phyloP scores from a whole-genome alignment of 345 rosid genomes.

The Hypericum perforatum region DNA sequence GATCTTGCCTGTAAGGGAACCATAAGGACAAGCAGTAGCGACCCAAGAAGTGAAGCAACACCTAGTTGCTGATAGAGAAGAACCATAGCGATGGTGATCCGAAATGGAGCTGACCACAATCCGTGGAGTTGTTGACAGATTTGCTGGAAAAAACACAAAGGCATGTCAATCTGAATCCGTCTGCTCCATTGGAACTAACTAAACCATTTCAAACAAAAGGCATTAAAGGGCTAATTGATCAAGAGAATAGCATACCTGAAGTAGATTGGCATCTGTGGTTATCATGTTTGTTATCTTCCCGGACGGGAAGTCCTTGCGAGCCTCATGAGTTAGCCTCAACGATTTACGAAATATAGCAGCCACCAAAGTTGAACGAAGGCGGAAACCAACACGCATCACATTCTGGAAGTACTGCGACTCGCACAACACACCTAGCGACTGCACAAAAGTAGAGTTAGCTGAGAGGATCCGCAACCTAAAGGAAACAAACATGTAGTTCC shows the following conservation, averaged over 20 bases:
- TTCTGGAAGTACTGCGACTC: slow-evolving; percentile 28
- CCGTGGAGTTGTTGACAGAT: slow-evolving; percentile 23
- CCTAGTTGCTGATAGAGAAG: slow-evolving; percentile 27
- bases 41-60: slow-evolving; percentile 24
- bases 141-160: slow-evolving; percentile 9
- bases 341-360: slow-evolving; percentile 29
- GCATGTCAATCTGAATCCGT: too few species aligned
- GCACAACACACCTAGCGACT: slow-evolving; percentile 36
- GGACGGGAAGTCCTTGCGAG: slow-evolving; percentile 18
- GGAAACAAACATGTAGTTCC: background rate
- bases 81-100: slow-evolving; percentile 24
- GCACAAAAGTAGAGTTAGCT: slow-evolving; percentile 15
- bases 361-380: slow-evolving; percentile 24
- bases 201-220: too few species aligned
- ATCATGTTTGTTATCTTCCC: slow-evolving; percentile 29
- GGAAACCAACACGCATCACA: slow-evolving; percentile 23
- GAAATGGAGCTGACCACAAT: slow-evolving; percentile 27
- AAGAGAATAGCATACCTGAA: slow-evolving; percentile 15
- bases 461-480: slow-evolving; percentile 4
- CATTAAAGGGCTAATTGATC: background rate
- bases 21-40: slow-evolving; percentile 16
- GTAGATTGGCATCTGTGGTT: slow-evolving; percentile 26
- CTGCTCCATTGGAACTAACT: too few species aligned
- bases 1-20: slow-evolving; percentile 17
- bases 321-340: slow-evolving; percentile 22